phyloP scores from a whole-genome alignment of 1,284 basidiomycete species.

The Prillingera fragicola region DNA sequence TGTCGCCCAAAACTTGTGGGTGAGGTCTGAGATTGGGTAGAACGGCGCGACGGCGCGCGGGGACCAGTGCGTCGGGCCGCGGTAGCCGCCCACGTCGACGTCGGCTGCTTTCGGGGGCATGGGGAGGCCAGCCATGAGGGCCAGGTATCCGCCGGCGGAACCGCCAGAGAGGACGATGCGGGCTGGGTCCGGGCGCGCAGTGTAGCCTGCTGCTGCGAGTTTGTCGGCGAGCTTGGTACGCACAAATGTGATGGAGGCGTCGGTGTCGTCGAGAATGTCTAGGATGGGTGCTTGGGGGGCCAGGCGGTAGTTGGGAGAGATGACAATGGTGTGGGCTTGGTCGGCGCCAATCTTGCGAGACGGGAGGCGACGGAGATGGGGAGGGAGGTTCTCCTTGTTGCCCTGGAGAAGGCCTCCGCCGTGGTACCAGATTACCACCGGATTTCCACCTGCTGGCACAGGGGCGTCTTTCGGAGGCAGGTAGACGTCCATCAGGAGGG shows the following conservation, averaged over 20 bases:
- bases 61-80: constrained; percentile 22
- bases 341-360: constrained; percentile 10
- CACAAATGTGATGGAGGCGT: constrained; percentile 29
- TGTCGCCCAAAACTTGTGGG: constrained; percentile 43
- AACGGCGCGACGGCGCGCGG: constrained; percentile 37
- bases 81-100: constrained; percentile 38
- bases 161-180: constrained; percentile 42
- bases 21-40: constrained; percentile 45
- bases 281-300: constrained; percentile 42
- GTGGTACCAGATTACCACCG: constrained; percentile 45
- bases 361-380: constrained; percentile 41
- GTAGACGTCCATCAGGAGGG: constrained; percentile 41
- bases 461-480: constrained; percentile 24
- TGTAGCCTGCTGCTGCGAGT: constrained; percentile 26
- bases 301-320: constrained; percentile 42
- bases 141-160: constrained; percentile 43
- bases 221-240: constrained; percentile 31
- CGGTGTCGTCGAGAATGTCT: constrained; percentile 41
- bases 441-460: constrained; percentile 18
- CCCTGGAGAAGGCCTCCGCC: constrained; percentile 45
- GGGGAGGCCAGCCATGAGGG: constrained; percentile 37
- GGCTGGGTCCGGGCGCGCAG: constrained; percentile 26
- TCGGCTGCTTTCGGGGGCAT: constrained; percentile 25
- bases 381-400: constrained; percentile 47
- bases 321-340: constrained; percentile 28